These are phyloP conservation scores for Calonectria honghensis DNA, from an alignment of 2,329 filamentous ascomycete genomes.

Conservation along the genomic window DNA sequence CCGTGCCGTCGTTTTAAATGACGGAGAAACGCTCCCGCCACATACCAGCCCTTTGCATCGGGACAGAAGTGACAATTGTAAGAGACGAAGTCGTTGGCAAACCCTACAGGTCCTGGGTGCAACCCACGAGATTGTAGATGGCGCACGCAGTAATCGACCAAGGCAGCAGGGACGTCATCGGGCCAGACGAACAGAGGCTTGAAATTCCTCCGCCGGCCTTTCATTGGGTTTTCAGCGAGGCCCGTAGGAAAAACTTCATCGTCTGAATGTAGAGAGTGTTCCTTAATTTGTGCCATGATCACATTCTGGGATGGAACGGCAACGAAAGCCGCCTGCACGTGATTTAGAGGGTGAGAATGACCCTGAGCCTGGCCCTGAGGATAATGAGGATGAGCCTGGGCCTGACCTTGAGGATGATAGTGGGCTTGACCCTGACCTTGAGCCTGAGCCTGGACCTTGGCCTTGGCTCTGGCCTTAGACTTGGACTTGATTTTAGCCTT, in stretches of 20 bases:
- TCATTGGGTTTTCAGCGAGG: constrained; percentile 17
- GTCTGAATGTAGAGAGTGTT: background rate
- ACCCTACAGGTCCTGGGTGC: constrained; percentile 6
- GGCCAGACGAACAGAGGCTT: constrained; percentile 15
- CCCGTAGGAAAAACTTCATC: constrained; percentile 16
- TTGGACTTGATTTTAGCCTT: background rate
- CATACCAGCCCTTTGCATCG: constrained; percentile 13
- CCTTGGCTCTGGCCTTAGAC: constrained; percentile 2
- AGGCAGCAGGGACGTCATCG: constrained; percentile 4
- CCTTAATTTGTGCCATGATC: background rate
- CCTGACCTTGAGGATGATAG: background rate
- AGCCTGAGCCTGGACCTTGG: background rate
- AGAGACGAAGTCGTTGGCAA: constrained; percentile 16
- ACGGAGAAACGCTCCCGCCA: constrained; percentile 9
- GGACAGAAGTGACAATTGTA: constrained; percentile 24
- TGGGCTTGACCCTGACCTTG: background rate
- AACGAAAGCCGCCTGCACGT: background rate
- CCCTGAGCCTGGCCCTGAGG: background rate
- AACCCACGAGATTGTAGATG: constrained; percentile 11
- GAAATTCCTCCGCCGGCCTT: constrained; percentile 13
- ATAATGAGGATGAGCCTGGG: background rate
- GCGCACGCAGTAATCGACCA: constrained; percentile 9
- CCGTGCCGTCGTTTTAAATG: constrained; percentile 13
- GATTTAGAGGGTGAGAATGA: background rate
- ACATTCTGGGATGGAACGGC: background rate